phyloP scores from a whole-genome alignment of 2,329 filamentous ascomycete species.

The Dothistroma septosporum region DNA sequence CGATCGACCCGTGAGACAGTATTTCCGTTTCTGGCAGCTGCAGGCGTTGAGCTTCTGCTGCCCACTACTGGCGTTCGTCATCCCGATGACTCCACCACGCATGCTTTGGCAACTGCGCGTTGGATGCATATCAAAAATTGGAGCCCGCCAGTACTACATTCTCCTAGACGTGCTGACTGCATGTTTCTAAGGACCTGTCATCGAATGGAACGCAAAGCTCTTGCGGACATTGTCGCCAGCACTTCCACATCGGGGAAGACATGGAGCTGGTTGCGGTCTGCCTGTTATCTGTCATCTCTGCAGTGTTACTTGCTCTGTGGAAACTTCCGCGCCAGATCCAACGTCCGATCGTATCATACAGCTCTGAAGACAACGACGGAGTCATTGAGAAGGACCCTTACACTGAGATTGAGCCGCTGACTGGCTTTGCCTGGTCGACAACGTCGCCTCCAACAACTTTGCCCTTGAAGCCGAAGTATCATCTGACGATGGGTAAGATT shows the following conservation, averaged over 20 bases:
- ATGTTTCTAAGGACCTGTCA: neutral
- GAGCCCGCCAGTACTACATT: neutral
- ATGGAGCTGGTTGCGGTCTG: neutral
- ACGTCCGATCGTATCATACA: neutral
- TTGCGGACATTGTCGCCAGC: neutral
- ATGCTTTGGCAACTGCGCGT: neutral
- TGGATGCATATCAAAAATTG: neutral
- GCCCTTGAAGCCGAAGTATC: slow-evolving; percentile 58
- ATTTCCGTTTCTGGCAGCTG: neutral
- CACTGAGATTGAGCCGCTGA: slow-evolving; percentile 44
- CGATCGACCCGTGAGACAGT: neutral
- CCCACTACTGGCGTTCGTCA: neutral
- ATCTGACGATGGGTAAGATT: slow-evolving; percentile 58
- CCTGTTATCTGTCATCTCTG: neutral
- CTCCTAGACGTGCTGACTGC: neutral
- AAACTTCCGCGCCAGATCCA: neutral
- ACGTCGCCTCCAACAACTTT: slow-evolving; percentile 52
- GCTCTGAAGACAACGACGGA: neutral
- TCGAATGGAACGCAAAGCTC: neutral
- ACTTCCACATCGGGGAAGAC: neutral
- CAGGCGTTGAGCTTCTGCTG: neutral
- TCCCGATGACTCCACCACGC: neutral
- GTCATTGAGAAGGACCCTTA: slow-evolving; percentile 33
- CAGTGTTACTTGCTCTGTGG: neutral
- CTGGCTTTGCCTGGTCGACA: slow-evolving; percentile 49